Conservation (phyloP, 306 rosid species). For the Lathyrus sativus region DNA sequence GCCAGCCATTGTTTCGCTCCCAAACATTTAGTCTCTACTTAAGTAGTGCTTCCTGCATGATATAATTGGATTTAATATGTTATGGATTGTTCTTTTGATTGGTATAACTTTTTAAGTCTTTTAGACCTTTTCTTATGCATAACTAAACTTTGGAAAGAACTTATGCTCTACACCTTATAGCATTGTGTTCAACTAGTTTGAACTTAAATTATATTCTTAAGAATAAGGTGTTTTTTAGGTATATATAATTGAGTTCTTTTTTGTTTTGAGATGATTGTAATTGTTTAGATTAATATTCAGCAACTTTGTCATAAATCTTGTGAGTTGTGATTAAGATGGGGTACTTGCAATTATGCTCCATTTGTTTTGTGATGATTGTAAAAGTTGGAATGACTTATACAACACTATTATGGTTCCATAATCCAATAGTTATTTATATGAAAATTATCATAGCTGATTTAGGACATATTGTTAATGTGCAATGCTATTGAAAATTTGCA, state of each 20-base stretch:
- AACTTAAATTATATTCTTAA: background rate
- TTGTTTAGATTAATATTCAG: background rate
- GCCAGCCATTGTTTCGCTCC: background rate
- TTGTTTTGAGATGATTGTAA: slow-evolving; percentile 6
- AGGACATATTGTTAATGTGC: slow-evolving; percentile 13
- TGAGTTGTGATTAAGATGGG: background rate
- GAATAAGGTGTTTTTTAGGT: slow-evolving; percentile 4
- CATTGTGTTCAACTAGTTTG: slow-evolving; percentile 7
- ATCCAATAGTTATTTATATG: background rate
- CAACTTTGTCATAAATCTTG: slow-evolving; percentile 6
- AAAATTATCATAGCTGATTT: slow-evolving; percentile 7
- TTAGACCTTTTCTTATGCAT: slow-evolving; percentile 19
- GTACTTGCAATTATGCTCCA: background rate
- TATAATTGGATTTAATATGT: background rate
- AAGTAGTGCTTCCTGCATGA: background rate
- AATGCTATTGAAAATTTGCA: slow-evolving; percentile 10
- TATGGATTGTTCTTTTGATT: slow-evolving; percentile 16
- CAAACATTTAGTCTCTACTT: slow-evolving; percentile 5
- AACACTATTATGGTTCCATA: background rate
- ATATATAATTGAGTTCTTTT: background rate
- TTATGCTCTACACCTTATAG: background rate
- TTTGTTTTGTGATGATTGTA: slow-evolving; percentile 27
- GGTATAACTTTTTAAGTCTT: background rate
- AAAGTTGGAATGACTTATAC: background rate
- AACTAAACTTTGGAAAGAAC: slow-evolving; percentile 6